Conservation (phyloP, 2,329 filamentous ascomycete genomes). For the Colletotrichum melonis region DNA sequence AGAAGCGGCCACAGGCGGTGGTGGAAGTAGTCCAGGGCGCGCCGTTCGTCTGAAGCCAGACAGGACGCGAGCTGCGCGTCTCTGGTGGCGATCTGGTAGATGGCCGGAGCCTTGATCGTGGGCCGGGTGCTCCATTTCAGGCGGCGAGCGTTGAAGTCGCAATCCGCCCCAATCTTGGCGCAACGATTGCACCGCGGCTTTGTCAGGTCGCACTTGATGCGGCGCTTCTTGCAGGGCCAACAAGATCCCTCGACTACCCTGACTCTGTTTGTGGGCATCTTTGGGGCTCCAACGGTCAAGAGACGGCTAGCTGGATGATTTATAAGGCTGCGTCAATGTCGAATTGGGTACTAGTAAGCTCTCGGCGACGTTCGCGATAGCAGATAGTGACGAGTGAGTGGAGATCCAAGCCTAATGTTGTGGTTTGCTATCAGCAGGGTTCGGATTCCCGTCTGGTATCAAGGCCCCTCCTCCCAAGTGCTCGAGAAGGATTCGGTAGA, state of each 20-base stretch:
- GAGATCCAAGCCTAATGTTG: neutral
- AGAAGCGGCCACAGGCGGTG: constrained; percentile 47
- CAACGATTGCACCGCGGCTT: constrained; percentile 47
- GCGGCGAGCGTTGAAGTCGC: constrained; percentile 49
- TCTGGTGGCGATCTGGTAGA: constrained; percentile 42
- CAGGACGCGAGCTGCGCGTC: constrained; percentile 38
- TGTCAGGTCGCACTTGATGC: constrained; percentile 49
- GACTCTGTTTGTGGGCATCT: constrained; percentile 14
- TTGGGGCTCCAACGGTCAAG: neutral
- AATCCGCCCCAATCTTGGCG: constrained; percentile 33
- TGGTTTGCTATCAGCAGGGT: neutral
- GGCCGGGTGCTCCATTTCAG: constrained; percentile 55
- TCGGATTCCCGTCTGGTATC: neutral
- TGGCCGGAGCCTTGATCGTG: constrained; percentile 43
- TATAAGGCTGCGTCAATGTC: neutral
- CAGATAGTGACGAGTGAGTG: neutral
- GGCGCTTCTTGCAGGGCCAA: constrained; percentile 48
- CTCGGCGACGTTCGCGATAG: neutral
- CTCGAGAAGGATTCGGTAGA: neutral
- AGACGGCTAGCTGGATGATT: neutral
- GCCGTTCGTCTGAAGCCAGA: constrained; percentile 43
- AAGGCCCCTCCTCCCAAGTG: neutral
- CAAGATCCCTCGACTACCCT: constrained; percentile 47
- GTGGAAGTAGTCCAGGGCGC: constrained; percentile 47
- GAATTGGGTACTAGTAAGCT: neutral